Evolutionary conservation across 176 grass and related monocot species (phyloP), one percentile per base, ranked within the genome.

Genomic region (Secale cereale): DNA sequence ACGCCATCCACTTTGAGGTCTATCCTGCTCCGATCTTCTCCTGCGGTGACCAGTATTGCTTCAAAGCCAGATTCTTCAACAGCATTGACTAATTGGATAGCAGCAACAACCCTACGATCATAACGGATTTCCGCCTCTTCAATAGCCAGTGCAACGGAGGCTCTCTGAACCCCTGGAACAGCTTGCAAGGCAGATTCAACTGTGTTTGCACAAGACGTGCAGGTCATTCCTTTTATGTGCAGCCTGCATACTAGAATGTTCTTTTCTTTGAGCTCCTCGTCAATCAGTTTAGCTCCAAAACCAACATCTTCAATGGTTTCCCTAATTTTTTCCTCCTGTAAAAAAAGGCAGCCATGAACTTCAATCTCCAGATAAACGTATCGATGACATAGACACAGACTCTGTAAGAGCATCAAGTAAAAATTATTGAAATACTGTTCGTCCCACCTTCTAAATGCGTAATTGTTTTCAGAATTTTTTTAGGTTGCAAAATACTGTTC

Each of bases 171-270:
- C 27, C 96, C 96, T 57, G 83, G 81, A 86, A 89, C 71, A 83
- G 75, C 82, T 88, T 87, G 87, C 89, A 98, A 71, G 74, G 78
- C 81, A 81, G 86, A 98, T 84, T 94, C 89, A 59, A 98, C 84
- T 41, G 87, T 92, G 43, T 46, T 84, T 78, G 93, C 33, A 82
- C 96, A 98, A 87, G 94, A 92, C 46, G 92, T 95, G 75, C 96
- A 94, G 35, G 86, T 88, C 96, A 98, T 98, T 79, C 91, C 96
- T 86, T 94, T 98, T 90, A 98, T 92, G 59, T 92, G 91, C 83
- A 98, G 23, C 56, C 93, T 92, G 68, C 96, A 98, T 74, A 82
- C 60, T 81, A 94, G 68, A 91, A 89, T 88, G 30, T 69, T 88
- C 70, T 91, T 95, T 92, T 90, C 89, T 74, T 86, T 90, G n/a